Conservation (phyloP, 2,329 filamentous ascomycete species). For the Ophiostoma montium region DNA sequence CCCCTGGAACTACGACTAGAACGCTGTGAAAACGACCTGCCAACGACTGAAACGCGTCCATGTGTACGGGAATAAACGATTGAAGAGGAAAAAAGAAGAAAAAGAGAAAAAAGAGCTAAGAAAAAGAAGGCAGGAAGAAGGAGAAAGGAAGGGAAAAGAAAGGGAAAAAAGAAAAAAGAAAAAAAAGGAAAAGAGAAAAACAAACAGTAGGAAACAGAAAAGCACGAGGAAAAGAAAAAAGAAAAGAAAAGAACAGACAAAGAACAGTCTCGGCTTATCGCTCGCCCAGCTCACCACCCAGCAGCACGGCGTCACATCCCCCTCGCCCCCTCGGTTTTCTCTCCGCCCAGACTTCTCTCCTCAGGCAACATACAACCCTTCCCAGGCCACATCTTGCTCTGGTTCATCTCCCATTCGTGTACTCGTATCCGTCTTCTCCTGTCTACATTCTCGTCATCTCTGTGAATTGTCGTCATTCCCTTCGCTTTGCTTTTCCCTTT, state of each 20-base stretch:
- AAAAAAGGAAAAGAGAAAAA: not conserved
- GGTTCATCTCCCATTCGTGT: not conserved
- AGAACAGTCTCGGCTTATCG: conserved; percentile 4
- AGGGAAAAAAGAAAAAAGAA: not conserved
- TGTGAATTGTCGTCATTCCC: not conserved
- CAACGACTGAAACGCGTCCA: not conserved
- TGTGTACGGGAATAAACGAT: not conserved
- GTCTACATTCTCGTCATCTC: conserved; percentile 3
- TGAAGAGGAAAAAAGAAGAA: not conserved
- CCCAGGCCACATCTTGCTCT: conserved; percentile 11
- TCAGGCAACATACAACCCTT: conserved; percentile 8
- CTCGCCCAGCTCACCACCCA: not conserved
- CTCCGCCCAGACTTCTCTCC: not conserved
- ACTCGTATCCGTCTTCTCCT: conserved; percentile 2
- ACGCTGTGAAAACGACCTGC: no score
- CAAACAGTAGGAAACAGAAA: no score
- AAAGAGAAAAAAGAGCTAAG: not conserved
- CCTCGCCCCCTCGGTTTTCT: not conserved
- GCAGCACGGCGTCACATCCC: not conserved
- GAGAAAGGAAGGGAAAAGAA: not conserved
- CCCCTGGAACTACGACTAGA: not conserved
- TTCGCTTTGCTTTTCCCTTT: not conserved
- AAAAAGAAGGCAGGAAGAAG: not conserved
- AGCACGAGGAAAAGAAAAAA: not conserved
- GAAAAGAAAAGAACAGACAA: not conserved